Evolutionary conservation across 495 filamentous ascomycete genomes (phyloP).

Genomic region (Xylaria bambusicola): DNA sequence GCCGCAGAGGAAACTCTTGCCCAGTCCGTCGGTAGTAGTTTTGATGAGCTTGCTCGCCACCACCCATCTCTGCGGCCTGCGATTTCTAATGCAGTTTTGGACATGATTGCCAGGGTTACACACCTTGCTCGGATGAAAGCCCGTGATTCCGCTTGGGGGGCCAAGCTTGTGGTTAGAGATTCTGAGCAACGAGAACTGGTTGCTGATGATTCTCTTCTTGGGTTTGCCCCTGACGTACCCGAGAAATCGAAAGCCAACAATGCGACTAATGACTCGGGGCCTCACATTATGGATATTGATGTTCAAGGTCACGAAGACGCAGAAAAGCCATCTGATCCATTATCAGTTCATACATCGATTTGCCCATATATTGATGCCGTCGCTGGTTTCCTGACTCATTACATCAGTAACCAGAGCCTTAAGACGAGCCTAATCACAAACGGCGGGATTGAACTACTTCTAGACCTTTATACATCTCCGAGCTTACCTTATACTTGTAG

Average conservation of each 20-base stretch:
- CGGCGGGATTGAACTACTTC: slow-evolving; percentile 79
- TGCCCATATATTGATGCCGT: slow-evolving; percentile 73
- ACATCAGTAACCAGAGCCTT: slow-evolving; percentile 74
- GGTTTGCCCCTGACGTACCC: slow-evolving; percentile 9
- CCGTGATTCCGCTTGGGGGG: slow-evolving; percentile 66
- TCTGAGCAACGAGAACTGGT: slow-evolving; percentile 53
- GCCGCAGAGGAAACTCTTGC: slow-evolving; percentile 68
- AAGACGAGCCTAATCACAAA: slow-evolving; percentile 74
- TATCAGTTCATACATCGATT: slow-evolving; percentile 32
- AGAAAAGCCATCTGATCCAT: slow-evolving; percentile 8
- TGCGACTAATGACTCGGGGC: slow-evolving; percentile 44
- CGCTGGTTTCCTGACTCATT: slow-evolving; percentile 72
- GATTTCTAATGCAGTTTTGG: slow-evolving; percentile 76
- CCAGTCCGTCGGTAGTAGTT: slow-evolving; percentile 70
- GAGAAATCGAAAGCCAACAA: slow-evolving; percentile 42
- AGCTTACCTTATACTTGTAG: slow-evolving; percentile 77
- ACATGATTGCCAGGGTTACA: slow-evolving; percentile 79
- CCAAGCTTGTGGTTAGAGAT: slow-evolving; percentile 70
- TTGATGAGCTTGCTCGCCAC: slow-evolving; percentile 93
- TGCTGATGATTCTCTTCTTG: slow-evolving; percentile 44
- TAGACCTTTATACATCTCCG: slow-evolving; percentile 79
- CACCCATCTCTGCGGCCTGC: slow-evolving; percentile 79
- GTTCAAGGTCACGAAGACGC: slow-evolving; percentile 25
- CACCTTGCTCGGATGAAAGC: slow-evolving; percentile 69
- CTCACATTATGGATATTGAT: slow-evolving; percentile 60